phyloP scores from a whole-genome alignment of 805 yeast genomes.

The Starmera quercuum region DNA sequence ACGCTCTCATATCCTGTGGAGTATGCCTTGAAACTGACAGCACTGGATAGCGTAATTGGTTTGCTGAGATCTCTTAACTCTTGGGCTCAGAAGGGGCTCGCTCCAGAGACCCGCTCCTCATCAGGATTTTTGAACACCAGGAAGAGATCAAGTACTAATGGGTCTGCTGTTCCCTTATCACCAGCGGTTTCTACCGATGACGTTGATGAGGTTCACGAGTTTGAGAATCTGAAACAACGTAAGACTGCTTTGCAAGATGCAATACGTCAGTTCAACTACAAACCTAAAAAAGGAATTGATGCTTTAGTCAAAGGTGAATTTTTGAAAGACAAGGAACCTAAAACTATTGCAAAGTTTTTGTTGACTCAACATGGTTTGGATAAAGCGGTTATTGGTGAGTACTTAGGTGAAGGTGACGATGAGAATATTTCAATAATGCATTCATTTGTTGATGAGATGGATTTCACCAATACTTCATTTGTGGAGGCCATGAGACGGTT shows the following conservation, averaged over 20 bases:
- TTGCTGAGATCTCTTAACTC: slow-evolving; percentile 72
- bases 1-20: slow-evolving; percentile 59
- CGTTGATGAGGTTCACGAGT: slow-evolving; percentile 71
- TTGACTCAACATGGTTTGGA: slow-evolving; percentile 71
- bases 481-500: slow-evolving; percentile 82
- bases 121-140: slow-evolving; percentile 13
- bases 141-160: slow-evolving; percentile 20
- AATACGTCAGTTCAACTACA: slow-evolving; percentile 70
- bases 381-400: slow-evolving; percentile 83
- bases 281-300: slow-evolving; percentile 74
- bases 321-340: slow-evolving; percentile 51
- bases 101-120: slow-evolving; percentile 19
- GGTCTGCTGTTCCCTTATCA: slow-evolving; percentile 10
- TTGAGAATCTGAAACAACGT: slow-evolving; percentile 75
- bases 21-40: slow-evolving; percentile 74
- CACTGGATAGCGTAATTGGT: slow-evolving; percentile 75
- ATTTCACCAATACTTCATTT: slow-evolving; percentile 60
- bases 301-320: slow-evolving; percentile 57
- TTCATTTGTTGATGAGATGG: slow-evolving; percentile 83
- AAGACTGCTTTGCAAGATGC: slow-evolving; percentile 79
- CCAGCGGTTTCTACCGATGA: slow-evolving; percentile 23
- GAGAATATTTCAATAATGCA: slow-evolving; percentile 81
- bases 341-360: slow-evolving; percentile 67
- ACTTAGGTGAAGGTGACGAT: slow-evolving; percentile 81
- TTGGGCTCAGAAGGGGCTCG: slow-evolving; percentile 73